These are phyloP conservation scores for Plectosphaerella sp. DNA, from an alignment of 2,329 filamentous ascomycete species.

Conservation along the genomic window DNA sequence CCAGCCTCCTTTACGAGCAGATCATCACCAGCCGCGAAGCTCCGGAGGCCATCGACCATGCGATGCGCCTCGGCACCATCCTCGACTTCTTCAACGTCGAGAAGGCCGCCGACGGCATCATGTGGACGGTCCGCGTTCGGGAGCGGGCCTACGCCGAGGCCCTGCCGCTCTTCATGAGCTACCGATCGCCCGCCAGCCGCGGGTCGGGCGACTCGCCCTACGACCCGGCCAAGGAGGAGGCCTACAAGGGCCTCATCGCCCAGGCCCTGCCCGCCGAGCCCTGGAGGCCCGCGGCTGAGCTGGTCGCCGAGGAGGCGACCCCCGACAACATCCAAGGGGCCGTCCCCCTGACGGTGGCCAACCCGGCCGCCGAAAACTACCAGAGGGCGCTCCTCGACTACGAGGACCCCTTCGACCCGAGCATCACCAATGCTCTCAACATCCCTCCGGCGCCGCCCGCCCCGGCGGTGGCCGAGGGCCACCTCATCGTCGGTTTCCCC, in stretches of 20 bases:
- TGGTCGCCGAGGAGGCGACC: no score
- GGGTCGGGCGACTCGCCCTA: background rate
- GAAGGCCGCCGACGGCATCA: background rate
- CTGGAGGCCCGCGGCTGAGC: no score
- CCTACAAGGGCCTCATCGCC: background rate
- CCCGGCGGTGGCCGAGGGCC: no score
- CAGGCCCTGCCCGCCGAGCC: no score
- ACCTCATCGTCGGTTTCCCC: no score
- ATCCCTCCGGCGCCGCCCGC: no score
- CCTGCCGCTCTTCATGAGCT: conserved; percentile 1
- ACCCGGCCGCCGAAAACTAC: no score
- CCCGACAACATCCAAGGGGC: no score
- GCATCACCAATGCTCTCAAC: no score
- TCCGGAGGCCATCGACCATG: background rate
- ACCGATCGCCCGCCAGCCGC: background rate
- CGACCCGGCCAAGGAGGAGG: background rate
- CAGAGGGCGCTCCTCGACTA: no score
- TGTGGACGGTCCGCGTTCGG: background rate
- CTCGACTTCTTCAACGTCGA: background rate
- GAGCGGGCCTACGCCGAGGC: background rate
- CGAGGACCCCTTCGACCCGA: no score
- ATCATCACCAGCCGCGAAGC: background rate
- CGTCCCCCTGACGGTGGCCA: no score
- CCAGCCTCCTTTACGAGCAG: background rate
- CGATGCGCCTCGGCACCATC: background rate